These are phyloP conservation scores for Dipteronia dyeriana DNA, from an alignment of 345 rosid species.

Conservation along the genomic window DNA sequence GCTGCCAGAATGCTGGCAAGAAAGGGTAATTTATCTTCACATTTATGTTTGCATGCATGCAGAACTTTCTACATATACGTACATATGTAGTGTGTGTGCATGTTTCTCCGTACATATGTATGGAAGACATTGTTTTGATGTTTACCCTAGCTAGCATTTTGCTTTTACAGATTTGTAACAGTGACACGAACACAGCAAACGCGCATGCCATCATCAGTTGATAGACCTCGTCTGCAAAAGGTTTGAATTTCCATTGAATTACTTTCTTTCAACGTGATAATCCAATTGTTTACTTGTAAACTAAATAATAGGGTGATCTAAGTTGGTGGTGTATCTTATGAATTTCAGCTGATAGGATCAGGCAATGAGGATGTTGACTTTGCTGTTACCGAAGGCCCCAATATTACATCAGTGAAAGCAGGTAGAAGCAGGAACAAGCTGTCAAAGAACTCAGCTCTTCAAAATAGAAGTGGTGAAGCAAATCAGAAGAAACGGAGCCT, in stretches of 20 bases:
- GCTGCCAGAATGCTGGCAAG: conserved; percentile 80
- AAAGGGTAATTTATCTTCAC: conserved; percentile 48
- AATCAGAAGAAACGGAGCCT: conserved; percentile 35
- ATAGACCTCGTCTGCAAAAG: conserved; percentile 79
- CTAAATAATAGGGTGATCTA: conserved; percentile 13
- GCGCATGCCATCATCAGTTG: conserved; percentile 77
- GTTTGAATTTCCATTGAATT: conserved; percentile 28
- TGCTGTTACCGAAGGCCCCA: conserved; percentile 43
- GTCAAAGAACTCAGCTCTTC: conserved; percentile 29
- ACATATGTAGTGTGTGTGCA: neutral
- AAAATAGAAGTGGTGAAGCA: conserved; percentile 32
- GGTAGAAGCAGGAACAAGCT: conserved; percentile 40
- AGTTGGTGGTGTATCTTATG: conserved; percentile 9
- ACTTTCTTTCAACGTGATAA: neutral
- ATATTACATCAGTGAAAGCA: conserved; percentile 35
- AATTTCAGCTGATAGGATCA: conserved; percentile 71
- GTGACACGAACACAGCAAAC: conserved; percentile 72
- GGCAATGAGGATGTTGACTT: conserved; percentile 62
- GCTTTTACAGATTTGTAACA: conserved; percentile 63
- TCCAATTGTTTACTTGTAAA: neutral
- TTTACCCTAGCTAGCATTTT: conserved; percentile 14
- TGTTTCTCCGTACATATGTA: neutral
- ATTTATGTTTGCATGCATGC: neutral
- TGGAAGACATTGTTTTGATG: conserved; percentile 6
- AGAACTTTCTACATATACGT: neutral